Conservation (phyloP, 306 rosid genomes). For the Ormosia emarginata region DNA sequence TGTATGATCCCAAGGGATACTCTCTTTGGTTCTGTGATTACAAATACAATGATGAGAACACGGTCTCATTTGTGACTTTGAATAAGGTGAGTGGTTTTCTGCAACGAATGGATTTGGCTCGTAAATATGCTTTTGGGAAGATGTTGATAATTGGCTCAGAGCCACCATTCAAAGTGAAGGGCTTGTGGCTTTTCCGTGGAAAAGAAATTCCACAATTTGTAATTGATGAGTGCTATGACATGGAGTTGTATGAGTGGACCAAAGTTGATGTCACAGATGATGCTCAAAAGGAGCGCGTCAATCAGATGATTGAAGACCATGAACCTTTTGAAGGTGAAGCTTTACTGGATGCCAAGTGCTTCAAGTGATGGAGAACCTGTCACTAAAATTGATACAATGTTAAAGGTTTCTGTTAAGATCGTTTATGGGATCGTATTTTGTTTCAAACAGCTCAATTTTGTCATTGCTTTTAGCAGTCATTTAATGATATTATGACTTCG, state of each 20-base stretch:
- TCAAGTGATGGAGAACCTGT: conserved; percentile 41
- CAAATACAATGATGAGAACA: conserved; percentile 74
- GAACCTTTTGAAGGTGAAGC: conserved; percentile 74
- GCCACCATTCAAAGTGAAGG: conserved; percentile 80
- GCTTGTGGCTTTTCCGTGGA: conserved; percentile 92
- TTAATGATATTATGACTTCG: too few species aligned
- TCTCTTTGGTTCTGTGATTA: conserved; percentile 85
- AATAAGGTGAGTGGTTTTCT: conserved; percentile 76
- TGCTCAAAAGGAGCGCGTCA: conserved; percentile 72
- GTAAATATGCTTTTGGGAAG: conserved; percentile 81
- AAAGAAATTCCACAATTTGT: conserved; percentile 66
- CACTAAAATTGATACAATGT: not conserved
- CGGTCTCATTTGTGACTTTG: conserved; percentile 66
- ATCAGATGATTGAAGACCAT: conserved; percentile 64
- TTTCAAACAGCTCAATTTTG: not conserved
- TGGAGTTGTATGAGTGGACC: conserved; percentile 74
- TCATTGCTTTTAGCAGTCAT: not conserved
- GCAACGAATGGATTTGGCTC: conserved; percentile 72
- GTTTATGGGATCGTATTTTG: not conserved
- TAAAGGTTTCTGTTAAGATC: not conserved
- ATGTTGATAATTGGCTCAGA: conserved; percentile 70
- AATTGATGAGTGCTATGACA: conserved; percentile 72
- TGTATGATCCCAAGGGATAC: conserved; percentile 83
- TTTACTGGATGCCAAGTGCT: conserved; percentile 72
- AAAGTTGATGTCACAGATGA: conserved; percentile 64